Evolutionary conservation across 805 yeast genomes (phyloP), one percentile per base, ranked within the genome.

Genomic region (Groenewaldozyma tartarivorans): DNA sequence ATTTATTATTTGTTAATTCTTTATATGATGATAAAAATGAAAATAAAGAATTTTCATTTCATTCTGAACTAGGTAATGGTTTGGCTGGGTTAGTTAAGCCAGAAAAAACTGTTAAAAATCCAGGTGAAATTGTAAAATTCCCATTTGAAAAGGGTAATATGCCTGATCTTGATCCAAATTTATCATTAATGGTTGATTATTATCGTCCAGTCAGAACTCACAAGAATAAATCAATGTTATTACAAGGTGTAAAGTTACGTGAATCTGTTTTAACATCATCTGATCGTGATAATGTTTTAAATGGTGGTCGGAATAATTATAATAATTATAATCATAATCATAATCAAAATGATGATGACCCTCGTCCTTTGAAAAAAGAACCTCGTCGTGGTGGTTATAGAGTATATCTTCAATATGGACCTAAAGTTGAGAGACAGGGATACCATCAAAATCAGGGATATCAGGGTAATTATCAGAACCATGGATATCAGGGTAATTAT

Each of bases 201-300:
- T 55, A 66, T 34, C 71, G 79, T 72, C 90, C 95, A 2, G 62
- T 68, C 2, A 66, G 71, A 44, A 65, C 64, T 30, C 67, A 61
- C 11, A 49, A 41, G 2, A 80, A 86, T 24, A 92, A 90, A 56
- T 81, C 94, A 1, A 82, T 92, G 81, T 65, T 90, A 18, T 60
- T 90, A 48, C 81, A 79, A 35, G 96, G 96, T 0, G 85, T 67
- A 54, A 75, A 77, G 45, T 72, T 86, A 4, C 80, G 77, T 44
- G 62, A 63, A 27, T 67, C 69, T 16, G 78, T 79, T 5, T 64
- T 90, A 35, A 75, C 76, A 3, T 74, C 72, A 31, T 80, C 79
- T 36, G 96, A 88, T 51, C 72, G 69, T 42, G 85, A 80, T 47
- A 63, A 70, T 7, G 66, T 85, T 11, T 53, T 69, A 24, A 71